These are phyloP conservation scores for Coprinopsis strossmayeri DNA, from an alignment of 768 basidiomycete species.

Conservation along the genomic window DNA sequence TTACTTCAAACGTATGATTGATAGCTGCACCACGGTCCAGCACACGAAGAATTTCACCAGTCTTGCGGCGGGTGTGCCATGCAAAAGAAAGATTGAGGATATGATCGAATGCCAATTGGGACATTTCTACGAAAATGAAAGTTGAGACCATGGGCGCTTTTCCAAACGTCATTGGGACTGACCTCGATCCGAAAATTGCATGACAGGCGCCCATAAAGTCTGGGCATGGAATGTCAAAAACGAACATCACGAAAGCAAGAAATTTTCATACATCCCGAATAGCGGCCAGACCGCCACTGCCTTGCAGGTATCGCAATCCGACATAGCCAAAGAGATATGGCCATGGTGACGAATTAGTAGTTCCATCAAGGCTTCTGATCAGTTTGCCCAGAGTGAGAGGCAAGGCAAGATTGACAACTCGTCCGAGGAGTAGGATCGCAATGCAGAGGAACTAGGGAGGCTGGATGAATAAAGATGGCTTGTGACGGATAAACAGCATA, in stretches of 20 bases:
- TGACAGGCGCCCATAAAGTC: slow-evolving; percentile 81
- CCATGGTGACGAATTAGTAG: slow-evolving; percentile 49
- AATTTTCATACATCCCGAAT: slow-evolving; percentile 43
- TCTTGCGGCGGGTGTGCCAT: slow-evolving; percentile 78
- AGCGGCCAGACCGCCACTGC: slow-evolving; percentile 68
- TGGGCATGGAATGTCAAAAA: slow-evolving; percentile 16
- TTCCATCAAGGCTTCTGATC: slow-evolving; percentile 47
- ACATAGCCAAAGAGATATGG: slow-evolving; percentile 63
- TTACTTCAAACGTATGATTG: slow-evolving; percentile 70
- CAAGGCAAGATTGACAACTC: slow-evolving; percentile 67
- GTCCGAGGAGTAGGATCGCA: slow-evolving; percentile 62
- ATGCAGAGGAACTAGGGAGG: slow-evolving; percentile 53
- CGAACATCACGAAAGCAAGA: not conserved
- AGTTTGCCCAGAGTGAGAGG: slow-evolving; percentile 67
- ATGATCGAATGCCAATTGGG: slow-evolving; percentile 79
- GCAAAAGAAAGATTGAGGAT: slow-evolving; percentile 80
- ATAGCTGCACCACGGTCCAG: slow-evolving; percentile 82
- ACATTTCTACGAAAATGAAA: slow-evolving; percentile 56
- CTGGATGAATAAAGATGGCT: slow-evolving; percentile 6
- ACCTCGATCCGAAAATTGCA: slow-evolving; percentile 82
- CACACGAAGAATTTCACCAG: slow-evolving; percentile 79
- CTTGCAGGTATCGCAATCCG: slow-evolving; percentile 64
- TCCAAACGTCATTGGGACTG: slow-evolving; percentile 10
- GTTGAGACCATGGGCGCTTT: not conserved
- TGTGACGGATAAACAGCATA: slow-evolving; percentile 24